A percentile compares a stretch with the other conserved stretches of the same genome.
These are phyloP conservation scores for Meyerozyma guilliermondii DNA, from an alignment of 1,139 yeast species.

Conservation along the genomic window DNA sequence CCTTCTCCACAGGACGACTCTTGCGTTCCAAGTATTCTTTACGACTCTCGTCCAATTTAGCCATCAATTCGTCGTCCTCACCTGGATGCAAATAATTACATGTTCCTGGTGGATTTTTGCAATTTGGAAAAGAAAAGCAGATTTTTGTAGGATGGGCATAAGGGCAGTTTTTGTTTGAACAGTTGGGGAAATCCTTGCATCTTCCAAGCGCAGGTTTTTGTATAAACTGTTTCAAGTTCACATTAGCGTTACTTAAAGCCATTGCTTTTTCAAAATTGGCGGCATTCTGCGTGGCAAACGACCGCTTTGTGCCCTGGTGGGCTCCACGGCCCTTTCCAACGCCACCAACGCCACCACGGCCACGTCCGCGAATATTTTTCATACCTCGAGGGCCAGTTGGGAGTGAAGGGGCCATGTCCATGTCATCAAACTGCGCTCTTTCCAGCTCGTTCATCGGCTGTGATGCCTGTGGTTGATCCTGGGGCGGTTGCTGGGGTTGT, in stretches of 20 bases:
- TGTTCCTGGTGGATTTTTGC: conserved; percentile 76
- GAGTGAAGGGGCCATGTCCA: conserved; percentile 1
- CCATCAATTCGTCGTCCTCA: conserved; percentile 70
- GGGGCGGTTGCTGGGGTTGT: conserved; percentile 10
- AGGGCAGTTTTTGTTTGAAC: conserved; percentile 61
- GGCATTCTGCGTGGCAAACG: conserved; percentile 31
- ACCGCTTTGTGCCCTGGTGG: conserved; percentile 14
- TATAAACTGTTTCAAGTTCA: conserved; percentile 15
- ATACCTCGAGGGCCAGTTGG: not conserved
- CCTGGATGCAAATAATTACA: conserved; percentile 81
- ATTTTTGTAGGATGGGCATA: conserved; percentile 75
- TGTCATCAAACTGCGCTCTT: not conserved
- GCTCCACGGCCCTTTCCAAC: not conserved
- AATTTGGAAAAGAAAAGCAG: conserved; percentile 74
- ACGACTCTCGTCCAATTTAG: conserved; percentile 56
- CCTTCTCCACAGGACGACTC: conserved; percentile 24
- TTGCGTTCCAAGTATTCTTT: conserved; percentile 44
- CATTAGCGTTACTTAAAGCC: conserved; percentile 24
- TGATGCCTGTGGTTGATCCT: conserved; percentile 1
- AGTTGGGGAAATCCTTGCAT: conserved; percentile 76
- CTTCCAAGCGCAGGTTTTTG: conserved; percentile 54
- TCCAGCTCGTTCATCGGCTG: conserved; percentile 1
- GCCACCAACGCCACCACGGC: conserved; percentile 1
- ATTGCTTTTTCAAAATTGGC: conserved; percentile 39
- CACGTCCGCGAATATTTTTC: not conserved